Evolutionary conservation across 2,329 filamentous ascomycete species (phyloP).

Genomic region (Nakataea oryzae): DNA sequence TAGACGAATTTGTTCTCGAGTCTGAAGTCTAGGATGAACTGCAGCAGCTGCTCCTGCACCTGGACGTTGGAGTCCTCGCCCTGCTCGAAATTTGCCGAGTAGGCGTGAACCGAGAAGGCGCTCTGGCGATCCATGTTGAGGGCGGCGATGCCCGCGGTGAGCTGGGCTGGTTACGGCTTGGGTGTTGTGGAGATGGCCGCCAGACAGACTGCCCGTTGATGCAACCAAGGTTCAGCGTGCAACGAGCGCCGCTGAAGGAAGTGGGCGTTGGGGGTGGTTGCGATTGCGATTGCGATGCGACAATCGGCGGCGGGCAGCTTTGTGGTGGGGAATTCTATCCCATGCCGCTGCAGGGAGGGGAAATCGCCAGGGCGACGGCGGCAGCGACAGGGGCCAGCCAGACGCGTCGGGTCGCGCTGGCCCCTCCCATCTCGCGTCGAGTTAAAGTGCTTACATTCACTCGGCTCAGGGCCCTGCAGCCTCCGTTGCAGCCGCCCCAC

Average conservation of each 20-base stretch:
- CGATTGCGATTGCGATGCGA: neutral
- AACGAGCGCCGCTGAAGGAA: too few species aligned
- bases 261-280: neutral
- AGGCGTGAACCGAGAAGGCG: constrained; percentile 76
- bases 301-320: neutral
- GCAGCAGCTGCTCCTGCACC: constrained; percentile 69
- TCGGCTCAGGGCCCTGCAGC: too few species aligned
- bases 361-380: neutral
- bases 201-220: neutral
- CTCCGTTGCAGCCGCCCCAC: too few species aligned
- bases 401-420: constrained; percentile 10
- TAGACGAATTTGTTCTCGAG: constrained; percentile 94
- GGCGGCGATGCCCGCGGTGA: neutral
- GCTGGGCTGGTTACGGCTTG: neutral
- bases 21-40: constrained; percentile 88
- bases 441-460: constrained; percentile 11
- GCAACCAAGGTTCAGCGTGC: neutral
- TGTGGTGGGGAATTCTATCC: neutral
- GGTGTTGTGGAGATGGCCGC: constrained; percentile 1
- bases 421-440: constrained; percentile 7
- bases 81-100: constrained; percentile 55
- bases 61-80: constrained; percentile 60
- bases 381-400: neutral
- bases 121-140: constrained; percentile 73
- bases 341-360: neutral